Evolutionary conservation across 495 filamentous ascomycete species (phyloP), one percentile per base, ranked within the genome.

Genomic region (Hypoxylon fragiforme): DNA sequence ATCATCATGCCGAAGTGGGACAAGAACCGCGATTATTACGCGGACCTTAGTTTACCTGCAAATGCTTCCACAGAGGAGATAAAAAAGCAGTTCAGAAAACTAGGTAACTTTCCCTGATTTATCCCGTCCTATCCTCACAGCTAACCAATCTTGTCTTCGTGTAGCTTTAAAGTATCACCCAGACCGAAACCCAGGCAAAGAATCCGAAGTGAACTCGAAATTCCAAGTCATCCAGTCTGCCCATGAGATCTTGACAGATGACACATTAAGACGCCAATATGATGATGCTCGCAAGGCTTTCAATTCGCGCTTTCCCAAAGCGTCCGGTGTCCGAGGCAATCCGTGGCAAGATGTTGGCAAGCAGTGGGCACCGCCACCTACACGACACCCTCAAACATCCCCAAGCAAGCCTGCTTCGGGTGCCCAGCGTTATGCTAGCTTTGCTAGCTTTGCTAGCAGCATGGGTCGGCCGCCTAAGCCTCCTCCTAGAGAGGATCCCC

Each of bases 201-300:
- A 96, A 70, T 63, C 77, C 15, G 89, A 90, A 57, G 86, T 86
- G 50, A 89, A 84, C 50, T 73, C 88, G 14, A 88, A 87, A 63
- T 96, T 96, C 62, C 85, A 94, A 64, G 78, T 82, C 20, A 95
- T 96, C 46, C 89, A 94, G 66, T 79, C 86, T 1, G 92, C 92
- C 16, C 83, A 94, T 55, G 92, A 96, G 64, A 81, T 97, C 20
- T 76, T 97, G 19, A 79, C 76, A 50, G 89, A 96, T 57, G 73
- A 84, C 0, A 71, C 75, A 24, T 72, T 77, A 58, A 85, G 85
- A 46, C 67, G 79, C 9, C 92, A 88, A 61, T 95, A 94, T 62
- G 92, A 97, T 67, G 78, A 81, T 3, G 81, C 89, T 42, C 83
- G 90, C 15, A 63, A 53, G 42, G 56, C 62, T 13, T 63, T 65